Evolutionary conservation across 345 rosid species (phyloP).

Genomic region (Rhodamnia argentea): DNA sequence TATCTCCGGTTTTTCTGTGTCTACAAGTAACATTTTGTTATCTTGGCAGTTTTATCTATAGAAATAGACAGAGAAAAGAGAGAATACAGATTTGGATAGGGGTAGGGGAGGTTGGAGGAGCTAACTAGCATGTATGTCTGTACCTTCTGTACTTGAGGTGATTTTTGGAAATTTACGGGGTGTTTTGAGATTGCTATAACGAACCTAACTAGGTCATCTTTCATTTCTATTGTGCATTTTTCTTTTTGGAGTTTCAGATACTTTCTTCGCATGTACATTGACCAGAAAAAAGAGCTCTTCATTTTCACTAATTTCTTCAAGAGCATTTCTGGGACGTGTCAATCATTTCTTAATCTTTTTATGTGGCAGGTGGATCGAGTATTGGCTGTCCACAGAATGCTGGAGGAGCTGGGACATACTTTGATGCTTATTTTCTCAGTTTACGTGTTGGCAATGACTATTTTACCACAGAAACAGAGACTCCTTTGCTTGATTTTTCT

Average conservation of each 20-base stretch:
- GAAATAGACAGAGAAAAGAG: not conserved
- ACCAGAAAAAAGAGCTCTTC: not conserved
- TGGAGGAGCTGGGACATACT: constrained; percentile 98
- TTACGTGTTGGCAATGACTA: constrained; percentile 84
- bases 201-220: not conserved
- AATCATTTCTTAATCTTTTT: not conserved
- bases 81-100: not conserved
- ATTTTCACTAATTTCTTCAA: not conserved
- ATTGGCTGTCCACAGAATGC: constrained; percentile 77
- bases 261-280: not conserved
- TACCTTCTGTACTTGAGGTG: not conserved
- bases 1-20: not conserved
- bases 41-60: not conserved
- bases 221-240: not conserved
- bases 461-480: constrained; percentile 80
- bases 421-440: constrained; percentile 75
- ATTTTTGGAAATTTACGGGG: not conserved
- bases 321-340: not conserved
- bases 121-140: not conserved
- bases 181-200: not conserved
- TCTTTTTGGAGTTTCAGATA: not conserved
- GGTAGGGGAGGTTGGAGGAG: not conserved
- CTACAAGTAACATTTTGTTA: not conserved
- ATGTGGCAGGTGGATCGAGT: constrained; percentile 70
- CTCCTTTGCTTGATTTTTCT: constrained; percentile 90